Evolutionary conservation across 1,139 yeast genomes (phyloP).

Genomic region (Blastobotrys proliferans): DNA sequence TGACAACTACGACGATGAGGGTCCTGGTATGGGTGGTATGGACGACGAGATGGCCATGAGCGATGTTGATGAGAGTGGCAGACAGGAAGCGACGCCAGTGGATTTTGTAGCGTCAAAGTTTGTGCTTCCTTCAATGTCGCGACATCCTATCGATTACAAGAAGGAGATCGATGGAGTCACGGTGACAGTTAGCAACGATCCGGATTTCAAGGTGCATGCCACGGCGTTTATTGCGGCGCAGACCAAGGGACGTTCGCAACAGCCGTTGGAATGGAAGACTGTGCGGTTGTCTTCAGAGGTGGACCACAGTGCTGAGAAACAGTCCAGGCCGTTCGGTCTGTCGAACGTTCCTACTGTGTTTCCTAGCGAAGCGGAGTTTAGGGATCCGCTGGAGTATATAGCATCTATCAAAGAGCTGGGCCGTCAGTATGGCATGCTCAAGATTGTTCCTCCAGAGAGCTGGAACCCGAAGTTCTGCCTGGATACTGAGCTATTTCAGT

Average conservation of each 20-base stretch:
- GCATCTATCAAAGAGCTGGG: slow-evolving; percentile 39
- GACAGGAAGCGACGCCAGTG: no score
- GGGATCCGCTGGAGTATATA: slow-evolving; percentile 42
- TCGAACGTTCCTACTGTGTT: slow-evolving; percentile 45
- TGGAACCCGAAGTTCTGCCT: slow-evolving; percentile 41
- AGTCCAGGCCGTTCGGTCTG: slow-evolving; percentile 26
- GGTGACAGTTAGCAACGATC: slow-evolving; percentile 1
- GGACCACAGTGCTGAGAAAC: slow-evolving; percentile 5
- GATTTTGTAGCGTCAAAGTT: slow-evolving; percentile 3
- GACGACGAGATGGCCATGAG: no score
- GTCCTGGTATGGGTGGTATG: background rate
- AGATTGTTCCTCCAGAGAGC: slow-evolving; percentile 51
- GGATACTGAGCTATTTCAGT: slow-evolving; percentile 47
- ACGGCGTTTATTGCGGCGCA: slow-evolving; percentile 42
- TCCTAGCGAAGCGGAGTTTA: slow-evolving; percentile 41
- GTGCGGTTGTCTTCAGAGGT: slow-evolving; percentile 20
- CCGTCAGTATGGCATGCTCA: slow-evolving; percentile 61
- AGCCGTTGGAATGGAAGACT: slow-evolving; percentile 40
- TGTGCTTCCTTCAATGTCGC: slow-evolving; percentile 1
- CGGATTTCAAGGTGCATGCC: slow-evolving; percentile 6
- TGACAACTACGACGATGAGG: background rate
- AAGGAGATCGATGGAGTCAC: background rate
- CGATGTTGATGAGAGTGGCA: no score
- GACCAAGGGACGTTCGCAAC: slow-evolving; percentile 40
- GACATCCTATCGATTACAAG: background rate